phyloP scores from a whole-genome alignment of 805 yeast genomes.

The Kregervanrija delftensis region DNA sequence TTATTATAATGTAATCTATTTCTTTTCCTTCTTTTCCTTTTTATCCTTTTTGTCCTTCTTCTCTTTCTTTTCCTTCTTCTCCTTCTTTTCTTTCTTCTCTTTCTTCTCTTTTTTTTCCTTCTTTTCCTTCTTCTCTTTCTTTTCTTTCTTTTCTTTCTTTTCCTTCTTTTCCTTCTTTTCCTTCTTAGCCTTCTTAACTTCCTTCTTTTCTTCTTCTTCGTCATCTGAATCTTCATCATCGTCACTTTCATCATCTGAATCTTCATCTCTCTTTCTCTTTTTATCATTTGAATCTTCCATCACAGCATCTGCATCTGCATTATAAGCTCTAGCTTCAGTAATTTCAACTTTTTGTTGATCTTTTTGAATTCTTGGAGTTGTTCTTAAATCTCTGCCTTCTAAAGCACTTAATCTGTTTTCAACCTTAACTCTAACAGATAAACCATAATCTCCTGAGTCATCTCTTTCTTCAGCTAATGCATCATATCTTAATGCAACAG shows the following conservation, averaged over 20 bases:
- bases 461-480: slow-evolving; percentile 96
- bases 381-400: slow-evolving; percentile 94
- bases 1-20: slow-evolving; percentile 13
- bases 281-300: slow-evolving; percentile 13
- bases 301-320: slow-evolving; percentile 79
- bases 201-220: background rate
- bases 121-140: slow-evolving; percentile 25
- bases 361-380: slow-evolving; percentile 75
- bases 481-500: slow-evolving; percentile 93
- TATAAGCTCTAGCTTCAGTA: slow-evolving; percentile 80
- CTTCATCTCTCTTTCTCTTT: slow-evolving; percentile 20
- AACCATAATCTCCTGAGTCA: slow-evolving; percentile 90
- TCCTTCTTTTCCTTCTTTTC: slow-evolving; percentile 24
- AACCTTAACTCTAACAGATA: slow-evolving; percentile 85
- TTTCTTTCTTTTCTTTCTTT: slow-evolving; percentile 27
- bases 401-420: slow-evolving; percentile 90
- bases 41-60: slow-evolving; percentile 20
- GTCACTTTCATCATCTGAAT: slow-evolving; percentile 21
- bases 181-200: background rate
- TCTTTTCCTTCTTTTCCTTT: slow-evolving; percentile 14
- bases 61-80: slow-evolving; percentile 16
- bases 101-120: slow-evolving; percentile 17
- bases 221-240: slow-evolving; percentile 14
- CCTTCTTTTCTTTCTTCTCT: slow-evolving; percentile 17
- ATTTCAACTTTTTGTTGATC: slow-evolving; percentile 83